Evolutionary conservation across 148 eudicot species (phyloP).

Genomic region (Mesembryanthemum crystallinum): DNA sequence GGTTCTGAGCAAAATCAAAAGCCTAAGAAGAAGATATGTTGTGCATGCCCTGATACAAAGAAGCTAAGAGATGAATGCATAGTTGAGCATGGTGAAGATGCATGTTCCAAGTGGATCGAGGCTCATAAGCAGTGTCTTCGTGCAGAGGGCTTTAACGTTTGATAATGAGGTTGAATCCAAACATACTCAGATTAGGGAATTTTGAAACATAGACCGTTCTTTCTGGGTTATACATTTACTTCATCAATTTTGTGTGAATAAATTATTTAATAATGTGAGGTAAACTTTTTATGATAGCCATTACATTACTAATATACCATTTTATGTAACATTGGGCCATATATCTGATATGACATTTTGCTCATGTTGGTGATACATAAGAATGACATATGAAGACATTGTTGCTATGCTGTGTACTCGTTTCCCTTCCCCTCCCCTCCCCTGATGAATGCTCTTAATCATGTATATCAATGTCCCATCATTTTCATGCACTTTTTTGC

Average conservation of each 20-base stretch:
- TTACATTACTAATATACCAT: neutral
- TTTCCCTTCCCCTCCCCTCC: neutral
- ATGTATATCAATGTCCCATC: too few relatives aligned
- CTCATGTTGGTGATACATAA: neutral
- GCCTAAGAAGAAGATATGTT: slow-evolving; percentile 95
- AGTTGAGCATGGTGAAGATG: slow-evolving; percentile 81
- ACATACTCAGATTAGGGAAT: neutral
- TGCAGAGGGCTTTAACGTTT: slow-evolving; percentile 89
- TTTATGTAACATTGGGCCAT: neutral
- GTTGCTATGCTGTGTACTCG: neutral
- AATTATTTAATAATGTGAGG: neutral
- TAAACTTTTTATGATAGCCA: neutral
- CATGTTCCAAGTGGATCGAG: slow-evolving; percentile 84
- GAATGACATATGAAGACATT: neutral
- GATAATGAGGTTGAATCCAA: neutral
- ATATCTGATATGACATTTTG: neutral
- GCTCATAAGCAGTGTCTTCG: slow-evolving; percentile 88
- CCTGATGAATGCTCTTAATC: neutral
- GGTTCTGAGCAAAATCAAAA: slow-evolving; percentile 44
- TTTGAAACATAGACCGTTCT: slow-evolving; percentile 6
- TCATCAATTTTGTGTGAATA: slow-evolving; percentile 14
- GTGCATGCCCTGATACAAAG: slow-evolving; percentile 96
- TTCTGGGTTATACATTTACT: neutral
- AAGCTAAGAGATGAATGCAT: slow-evolving; percentile 87
- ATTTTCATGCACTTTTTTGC: too few relatives aligned